A percentile compares a stretch with the other conserved stretches of the same genome.
phyloP scores from a whole-genome alignment of 179 eudicot species.

The Heliamphora pulchella region DNA sequence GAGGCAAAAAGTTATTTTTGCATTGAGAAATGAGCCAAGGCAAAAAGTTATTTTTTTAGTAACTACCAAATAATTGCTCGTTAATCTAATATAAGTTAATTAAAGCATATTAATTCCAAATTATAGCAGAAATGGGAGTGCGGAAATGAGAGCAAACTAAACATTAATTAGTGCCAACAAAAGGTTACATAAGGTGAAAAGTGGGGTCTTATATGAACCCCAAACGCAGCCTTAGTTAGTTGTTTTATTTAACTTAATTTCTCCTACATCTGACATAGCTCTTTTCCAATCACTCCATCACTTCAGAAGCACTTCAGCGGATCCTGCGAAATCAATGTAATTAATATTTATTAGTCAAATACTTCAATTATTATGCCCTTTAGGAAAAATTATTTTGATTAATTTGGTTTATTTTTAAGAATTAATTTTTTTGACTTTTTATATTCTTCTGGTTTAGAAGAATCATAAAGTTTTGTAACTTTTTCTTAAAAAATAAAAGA shows the following conservation, averaged over 20 bases:
- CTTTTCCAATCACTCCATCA: conserved; percentile 4
- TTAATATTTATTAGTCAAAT: not conserved
- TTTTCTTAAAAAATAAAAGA: too few species aligned
- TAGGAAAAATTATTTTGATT: too few species aligned
- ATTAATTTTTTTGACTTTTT: too few species aligned
- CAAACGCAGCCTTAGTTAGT: not conserved
- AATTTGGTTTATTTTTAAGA: too few species aligned
- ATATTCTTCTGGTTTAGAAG: too few species aligned
- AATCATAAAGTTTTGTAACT: too few species aligned
- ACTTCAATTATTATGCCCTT: not conserved
- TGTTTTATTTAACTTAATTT: not conserved
- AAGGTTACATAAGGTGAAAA: conserved; percentile 6
- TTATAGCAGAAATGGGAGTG: too few species aligned
- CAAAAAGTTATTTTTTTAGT: too few species aligned
- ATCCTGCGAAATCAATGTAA: conserved; percentile 12
- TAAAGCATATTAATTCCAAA: not conserved
- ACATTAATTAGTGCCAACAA: not conserved
- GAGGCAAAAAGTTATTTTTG: too few species aligned
- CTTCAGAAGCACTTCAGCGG: not conserved
- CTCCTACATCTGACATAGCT: not conserved
- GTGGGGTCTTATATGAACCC: not conserved
- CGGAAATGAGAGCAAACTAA: not conserved
- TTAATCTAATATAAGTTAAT: not conserved
- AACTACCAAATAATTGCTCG: too few species aligned
- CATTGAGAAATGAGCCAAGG: too few species aligned